Conservation (phyloP, 2,329 filamentous ascomycete genomes). For the Lanzia echinophila region DNA sequence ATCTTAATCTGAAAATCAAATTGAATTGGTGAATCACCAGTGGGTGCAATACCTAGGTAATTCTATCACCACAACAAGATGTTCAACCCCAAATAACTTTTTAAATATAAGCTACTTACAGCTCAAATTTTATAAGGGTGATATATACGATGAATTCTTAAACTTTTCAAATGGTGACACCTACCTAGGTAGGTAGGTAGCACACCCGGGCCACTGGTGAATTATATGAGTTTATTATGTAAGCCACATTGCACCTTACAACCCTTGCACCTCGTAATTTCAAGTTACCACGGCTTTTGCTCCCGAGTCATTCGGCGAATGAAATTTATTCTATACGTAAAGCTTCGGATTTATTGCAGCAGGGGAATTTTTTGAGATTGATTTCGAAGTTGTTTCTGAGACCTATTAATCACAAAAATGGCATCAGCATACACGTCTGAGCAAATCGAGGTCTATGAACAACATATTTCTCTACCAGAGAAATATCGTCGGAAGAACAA, state of each 20-base stretch:
- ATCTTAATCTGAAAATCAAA: too few species aligned
- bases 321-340: neutral
- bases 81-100: too few species aligned
- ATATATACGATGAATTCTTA: too few species aligned
- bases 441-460: slow-evolving; percentile 22
- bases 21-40: too few species aligned
- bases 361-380: neutral
- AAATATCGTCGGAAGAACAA: slow-evolving; percentile 11
- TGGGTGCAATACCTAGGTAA: too few species aligned
- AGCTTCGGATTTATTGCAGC: neutral
- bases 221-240: too few species aligned
- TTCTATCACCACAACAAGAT: too few species aligned
- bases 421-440: slow-evolving; percentile 16
- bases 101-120: too few species aligned
- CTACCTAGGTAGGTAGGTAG: too few species aligned
- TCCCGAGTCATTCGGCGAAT: neutral
- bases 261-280: neutral
- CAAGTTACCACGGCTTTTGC: neutral
- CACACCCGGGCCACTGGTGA: too few species aligned
- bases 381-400: neutral
- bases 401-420: neutral
- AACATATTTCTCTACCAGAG: slow-evolving; percentile 18
- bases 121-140: too few species aligned
- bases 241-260: neutral
- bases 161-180: too few species aligned